A percentile compares a stretch with the other conserved stretches of the same genome.
These are phyloP conservation scores for Shiraia sp. DNA, from an alignment of 2,329 filamentous ascomycete genomes.

Conservation along the genomic window DNA sequence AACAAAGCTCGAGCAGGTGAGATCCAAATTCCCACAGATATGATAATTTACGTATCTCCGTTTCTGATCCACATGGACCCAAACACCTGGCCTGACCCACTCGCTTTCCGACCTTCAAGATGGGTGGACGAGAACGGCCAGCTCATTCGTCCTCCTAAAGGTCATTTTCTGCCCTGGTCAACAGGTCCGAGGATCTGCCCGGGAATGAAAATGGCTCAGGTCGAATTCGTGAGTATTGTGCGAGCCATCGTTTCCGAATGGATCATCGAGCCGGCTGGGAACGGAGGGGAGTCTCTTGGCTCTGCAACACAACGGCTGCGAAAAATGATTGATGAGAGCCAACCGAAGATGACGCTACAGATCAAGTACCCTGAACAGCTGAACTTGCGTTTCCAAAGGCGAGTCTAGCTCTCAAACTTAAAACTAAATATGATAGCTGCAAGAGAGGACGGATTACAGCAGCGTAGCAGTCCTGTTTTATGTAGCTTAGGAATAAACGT, in stretches of 20 bases:
- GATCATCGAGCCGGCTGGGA: conserved; percentile 5
- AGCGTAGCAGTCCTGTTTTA: too few relatives aligned
- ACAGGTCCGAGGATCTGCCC: conserved; percentile 34
- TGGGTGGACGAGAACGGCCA: conserved; percentile 12
- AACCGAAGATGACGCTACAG: conserved; percentile 11
- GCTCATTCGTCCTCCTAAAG: conserved; percentile 1
- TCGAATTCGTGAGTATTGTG: conserved; percentile 41
- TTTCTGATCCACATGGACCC: conserved; percentile 6
- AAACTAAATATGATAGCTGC: too few relatives aligned
- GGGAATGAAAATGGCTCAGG: conserved; percentile 42
- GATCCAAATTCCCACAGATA: neutral
- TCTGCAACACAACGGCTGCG: conserved; percentile 7
- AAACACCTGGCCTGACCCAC: conserved; percentile 4
- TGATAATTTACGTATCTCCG: neutral
- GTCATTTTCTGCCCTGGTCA: conserved; percentile 15
- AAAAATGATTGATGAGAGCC: conserved; percentile 10
- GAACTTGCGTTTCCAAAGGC: too few relatives aligned
- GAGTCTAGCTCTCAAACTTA: too few relatives aligned
- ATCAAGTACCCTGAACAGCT: too few relatives aligned
- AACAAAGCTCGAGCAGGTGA: too few relatives aligned
- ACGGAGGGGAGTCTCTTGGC: conserved; percentile 5
- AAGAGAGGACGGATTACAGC: too few relatives aligned
- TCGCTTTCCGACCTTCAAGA: conserved; percentile 33
- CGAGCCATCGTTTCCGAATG: conserved; percentile 17
- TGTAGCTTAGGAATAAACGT: too few relatives aligned